phyloP scores from a whole-genome alignment of 208 protist genomes.

The Polymyxa betae region DNA sequence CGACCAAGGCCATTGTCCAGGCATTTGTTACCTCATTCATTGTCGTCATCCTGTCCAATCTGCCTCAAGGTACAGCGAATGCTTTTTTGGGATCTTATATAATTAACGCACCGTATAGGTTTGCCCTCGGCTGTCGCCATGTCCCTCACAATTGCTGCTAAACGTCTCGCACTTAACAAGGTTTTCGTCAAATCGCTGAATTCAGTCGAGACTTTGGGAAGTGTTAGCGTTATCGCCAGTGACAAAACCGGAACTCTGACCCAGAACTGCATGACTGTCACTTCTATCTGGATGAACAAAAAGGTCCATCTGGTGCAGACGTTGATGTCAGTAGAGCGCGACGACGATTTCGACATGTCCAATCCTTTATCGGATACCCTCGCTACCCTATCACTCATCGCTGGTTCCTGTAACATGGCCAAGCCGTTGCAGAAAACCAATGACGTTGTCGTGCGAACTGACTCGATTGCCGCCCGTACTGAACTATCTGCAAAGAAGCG shows the following conservation, averaged over 20 bases:
- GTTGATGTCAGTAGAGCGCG: background rate
- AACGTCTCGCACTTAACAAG: slow-evolving; percentile 74
- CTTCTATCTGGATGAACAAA: slow-evolving; percentile 49
- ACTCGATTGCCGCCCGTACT: background rate
- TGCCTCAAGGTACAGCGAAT: slow-evolving; percentile 79
- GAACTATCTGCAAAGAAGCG: background rate
- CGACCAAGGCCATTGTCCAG: slow-evolving; percentile 19
- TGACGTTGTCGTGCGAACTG: background rate
- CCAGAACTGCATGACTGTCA: slow-evolving; percentile 80
- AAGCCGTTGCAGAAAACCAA: background rate
- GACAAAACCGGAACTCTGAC: slow-evolving; percentile 87
- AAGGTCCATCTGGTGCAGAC: background rate
- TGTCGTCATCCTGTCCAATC: slow-evolving; percentile 80
- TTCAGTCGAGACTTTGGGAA: slow-evolving; percentile 84
- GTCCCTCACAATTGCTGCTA: slow-evolving; percentile 78
- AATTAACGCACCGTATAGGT: too few relatives aligned
- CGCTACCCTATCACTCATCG: background rate
- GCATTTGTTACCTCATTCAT: slow-evolving; percentile 67
- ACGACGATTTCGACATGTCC: slow-evolving; percentile 53
- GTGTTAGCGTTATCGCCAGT: slow-evolving; percentile 77
- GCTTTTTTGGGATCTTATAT: too few relatives aligned
- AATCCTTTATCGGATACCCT: background rate
- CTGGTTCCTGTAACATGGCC: slow-evolving; percentile 69
- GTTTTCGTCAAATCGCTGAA: slow-evolving; percentile 80
- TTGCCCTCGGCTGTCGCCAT: slow-evolving; percentile 77